Percentiles rank a stretch among this genome's conserved stretches.
Conservation (phyloP, 2,329 filamentous ascomycete species). For the Penicillium sp. region DNA sequence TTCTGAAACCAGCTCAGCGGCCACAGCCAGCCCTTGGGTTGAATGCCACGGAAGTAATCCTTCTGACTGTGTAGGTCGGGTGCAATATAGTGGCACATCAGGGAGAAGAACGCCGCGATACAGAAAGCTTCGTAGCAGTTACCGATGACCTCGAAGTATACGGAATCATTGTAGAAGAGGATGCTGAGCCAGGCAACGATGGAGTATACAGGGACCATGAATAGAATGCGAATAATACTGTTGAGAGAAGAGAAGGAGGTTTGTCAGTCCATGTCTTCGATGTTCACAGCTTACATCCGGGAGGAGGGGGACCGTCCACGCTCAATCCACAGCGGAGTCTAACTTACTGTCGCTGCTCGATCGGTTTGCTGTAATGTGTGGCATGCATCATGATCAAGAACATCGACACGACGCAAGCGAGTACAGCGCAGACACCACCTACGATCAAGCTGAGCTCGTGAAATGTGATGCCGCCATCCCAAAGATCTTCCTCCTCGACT, state of each 20-base stretch:
- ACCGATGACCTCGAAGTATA: conserved; percentile 78
- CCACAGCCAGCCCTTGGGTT: conserved; percentile 72
- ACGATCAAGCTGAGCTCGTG: conserved; percentile 61
- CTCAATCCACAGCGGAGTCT: conserved; percentile 54
- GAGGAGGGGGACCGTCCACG: conserved; percentile 28
- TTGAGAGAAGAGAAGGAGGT: conserved; percentile 42
- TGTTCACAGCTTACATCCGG: too few relatives aligned
- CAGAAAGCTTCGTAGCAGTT: conserved; percentile 88
- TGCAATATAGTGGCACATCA: conserved; percentile 40
- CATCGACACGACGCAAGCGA: conserved; percentile 56
- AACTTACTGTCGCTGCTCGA: conserved; percentile 62
- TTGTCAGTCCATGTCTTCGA: conserved; percentile 60
- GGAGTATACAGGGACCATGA: conserved; percentile 82
- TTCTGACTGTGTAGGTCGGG: conserved; percentile 79
- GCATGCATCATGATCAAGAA: conserved; percentile 62
- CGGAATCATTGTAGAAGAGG: conserved; percentile 72
- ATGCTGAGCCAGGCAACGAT: conserved; percentile 73
- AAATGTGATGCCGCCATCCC: conserved; percentile 57
- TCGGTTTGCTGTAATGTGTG: conserved; percentile 62
- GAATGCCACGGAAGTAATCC: conserved; percentile 71
- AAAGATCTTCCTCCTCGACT: conserved; percentile 56
- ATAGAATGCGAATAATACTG: conserved; percentile 81
- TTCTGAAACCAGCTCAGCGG: conserved; percentile 70
- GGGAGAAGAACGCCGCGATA: conserved; percentile 76
- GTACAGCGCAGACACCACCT: conserved; percentile 56